These are phyloP conservation scores for Ambrosiella cleistominuta DNA, from an alignment of 2,329 filamentous ascomycete species.

Conservation along the genomic window DNA sequence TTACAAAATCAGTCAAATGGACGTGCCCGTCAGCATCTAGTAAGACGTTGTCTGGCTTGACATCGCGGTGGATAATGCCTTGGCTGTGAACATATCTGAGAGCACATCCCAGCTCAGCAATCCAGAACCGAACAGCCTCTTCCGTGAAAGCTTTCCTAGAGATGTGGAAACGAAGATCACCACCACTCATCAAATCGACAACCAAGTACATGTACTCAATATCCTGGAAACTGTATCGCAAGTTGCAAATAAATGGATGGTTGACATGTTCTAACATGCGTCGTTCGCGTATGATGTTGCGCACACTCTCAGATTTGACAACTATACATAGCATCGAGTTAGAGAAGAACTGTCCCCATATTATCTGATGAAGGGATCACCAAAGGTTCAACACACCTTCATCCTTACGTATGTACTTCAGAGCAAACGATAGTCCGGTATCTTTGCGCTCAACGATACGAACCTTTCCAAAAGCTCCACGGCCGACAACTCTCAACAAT, in stretches of 20 bases:
- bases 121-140: constrained; percentile 93
- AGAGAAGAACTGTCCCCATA: background rate
- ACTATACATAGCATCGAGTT: constrained; percentile 34
- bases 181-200: constrained; percentile 94
- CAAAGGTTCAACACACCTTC: constrained; percentile 45
- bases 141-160: constrained; percentile 96
- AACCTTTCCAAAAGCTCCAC: constrained; percentile 96
- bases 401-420: constrained; percentile 98
- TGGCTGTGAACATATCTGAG: constrained; percentile 72
- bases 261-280: constrained; percentile 97
- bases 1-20: constrained; percentile 90
- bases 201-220: constrained; percentile 99
- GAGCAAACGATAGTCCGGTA: constrained; percentile 77
- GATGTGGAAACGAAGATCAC: constrained; percentile 92
- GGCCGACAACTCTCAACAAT: constrained; percentile 83
- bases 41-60: constrained; percentile 84
- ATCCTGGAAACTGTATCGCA: constrained; percentile 98
- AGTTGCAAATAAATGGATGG: constrained; percentile 93
- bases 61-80: constrained; percentile 76
- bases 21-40: constrained; percentile 83
- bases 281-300: constrained; percentile 93
- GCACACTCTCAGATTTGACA: constrained; percentile 89
- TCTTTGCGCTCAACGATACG: constrained; percentile 97
- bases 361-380: background rate
- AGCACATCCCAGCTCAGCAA: constrained; percentile 82